A percentile compares a stretch with the other conserved stretches of the same genome.
These are phyloP conservation scores for Hapsidospora chrysogenum DNA, from an alignment of 495 filamentous ascomycete genomes.

Conservation along the genomic window DNA sequence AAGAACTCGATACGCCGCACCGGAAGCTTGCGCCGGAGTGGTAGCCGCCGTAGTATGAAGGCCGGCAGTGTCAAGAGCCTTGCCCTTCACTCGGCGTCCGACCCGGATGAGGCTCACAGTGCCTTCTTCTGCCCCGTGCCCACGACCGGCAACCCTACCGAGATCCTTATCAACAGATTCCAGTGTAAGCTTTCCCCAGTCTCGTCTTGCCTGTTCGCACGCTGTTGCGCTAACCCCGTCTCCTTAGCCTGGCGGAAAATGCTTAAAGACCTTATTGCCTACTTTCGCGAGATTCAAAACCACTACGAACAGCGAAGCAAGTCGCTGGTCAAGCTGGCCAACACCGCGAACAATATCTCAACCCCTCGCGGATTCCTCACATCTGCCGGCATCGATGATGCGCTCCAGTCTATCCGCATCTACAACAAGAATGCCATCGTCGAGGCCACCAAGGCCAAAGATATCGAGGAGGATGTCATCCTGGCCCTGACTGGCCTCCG, in stretches of 20 bases:
- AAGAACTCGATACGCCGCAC: constrained; percentile 58
- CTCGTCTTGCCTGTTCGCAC: constrained; percentile 3
- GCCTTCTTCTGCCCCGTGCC: constrained; percentile 81
- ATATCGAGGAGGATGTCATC: constrained; percentile 84
- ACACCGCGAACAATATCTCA: constrained; percentile 64
- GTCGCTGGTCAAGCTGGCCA: constrained; percentile 64
- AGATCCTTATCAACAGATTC: constrained; percentile 77
- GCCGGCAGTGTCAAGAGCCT: constrained; percentile 71
- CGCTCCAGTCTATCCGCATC: constrained; percentile 58
- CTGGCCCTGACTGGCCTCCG: constrained; percentile 68
- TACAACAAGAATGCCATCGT: constrained; percentile 69
- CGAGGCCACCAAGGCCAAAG: constrained; percentile 76
- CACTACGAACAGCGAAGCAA: constrained; percentile 82
- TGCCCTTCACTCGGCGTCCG: constrained; percentile 42
- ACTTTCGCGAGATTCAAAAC: constrained; percentile 83
- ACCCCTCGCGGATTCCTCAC: constrained; percentile 55
- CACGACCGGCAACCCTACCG: constrained; percentile 73
- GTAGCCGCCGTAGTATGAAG: constrained; percentile 56
- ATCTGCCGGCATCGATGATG: constrained; percentile 72
- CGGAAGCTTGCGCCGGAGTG: constrained; percentile 60
- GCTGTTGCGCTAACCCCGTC: background rate
- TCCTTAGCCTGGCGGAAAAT: constrained; percentile 78
- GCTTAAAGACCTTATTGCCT: constrained; percentile 84
- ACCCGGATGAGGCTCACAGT: constrained; percentile 59
- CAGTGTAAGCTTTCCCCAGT: constrained; percentile 43